These are phyloP conservation scores for Naganishia antarctica DNA, from an alignment of 768 basidiomycete genomes.

Conservation along the genomic window DNA sequence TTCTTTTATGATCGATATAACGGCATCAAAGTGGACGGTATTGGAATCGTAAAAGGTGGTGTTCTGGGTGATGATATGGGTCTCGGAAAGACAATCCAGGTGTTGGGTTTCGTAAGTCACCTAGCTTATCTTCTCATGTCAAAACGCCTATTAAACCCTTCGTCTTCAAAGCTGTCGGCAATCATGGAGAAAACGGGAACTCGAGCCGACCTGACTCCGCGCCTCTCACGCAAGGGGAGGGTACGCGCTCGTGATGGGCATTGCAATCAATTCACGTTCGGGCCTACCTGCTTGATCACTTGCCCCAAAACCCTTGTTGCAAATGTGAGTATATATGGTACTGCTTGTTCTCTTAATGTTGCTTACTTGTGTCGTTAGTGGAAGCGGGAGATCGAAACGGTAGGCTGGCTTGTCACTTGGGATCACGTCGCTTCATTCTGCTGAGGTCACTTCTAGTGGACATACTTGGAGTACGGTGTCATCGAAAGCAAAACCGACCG, in stretches of 20 bases:
- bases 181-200: constrained; percentile 80
- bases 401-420: too few species aligned
- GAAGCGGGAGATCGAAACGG: constrained; percentile 80
- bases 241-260: constrained; percentile 9
- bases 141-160: neutral
- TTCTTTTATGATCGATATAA: constrained; percentile 75
- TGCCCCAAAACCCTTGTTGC: constrained; percentile 75
- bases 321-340: constrained; percentile 53
- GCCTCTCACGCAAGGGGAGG: constrained; percentile 6
- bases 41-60: constrained; percentile 61
- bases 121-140: constrained; percentile 19
- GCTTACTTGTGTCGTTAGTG: constrained; percentile 53
- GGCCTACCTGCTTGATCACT: constrained; percentile 78
- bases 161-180: constrained; percentile 59
- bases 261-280: constrained; percentile 61
- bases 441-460: constrained; percentile 62
- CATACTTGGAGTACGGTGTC: constrained; percentile 84
- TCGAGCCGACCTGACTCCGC: constrained; percentile 53
- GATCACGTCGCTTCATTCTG: too few species aligned
- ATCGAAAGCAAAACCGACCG: constrained; percentile 54
- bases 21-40: constrained; percentile 19
- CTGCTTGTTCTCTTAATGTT: neutral
- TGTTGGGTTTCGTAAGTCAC: constrained; percentile 46
- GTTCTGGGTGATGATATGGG: constrained; percentile 97
- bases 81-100: constrained; percentile 88